Percentiles rank a stretch among this genome's conserved stretches.
phyloP scores from a whole-genome alignment of 2,329 filamentous ascomycete genomes.

The Lecanoromycetidae sp. region DNA sequence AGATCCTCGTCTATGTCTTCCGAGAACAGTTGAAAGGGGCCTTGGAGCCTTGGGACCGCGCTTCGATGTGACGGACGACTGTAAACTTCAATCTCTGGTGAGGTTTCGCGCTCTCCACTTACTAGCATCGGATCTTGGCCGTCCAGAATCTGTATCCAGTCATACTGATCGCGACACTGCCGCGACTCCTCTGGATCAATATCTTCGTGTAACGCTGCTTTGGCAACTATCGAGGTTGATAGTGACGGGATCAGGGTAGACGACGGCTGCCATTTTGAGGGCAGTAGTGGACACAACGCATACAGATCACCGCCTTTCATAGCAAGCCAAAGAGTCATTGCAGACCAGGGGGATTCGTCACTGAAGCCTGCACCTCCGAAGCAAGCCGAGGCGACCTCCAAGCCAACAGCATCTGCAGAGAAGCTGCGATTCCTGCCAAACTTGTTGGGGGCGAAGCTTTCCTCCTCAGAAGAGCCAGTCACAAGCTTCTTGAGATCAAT shows the following conservation, averaged over 20 bases:
- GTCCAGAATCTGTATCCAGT: constrained; percentile 47
- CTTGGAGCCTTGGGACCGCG: constrained; percentile 48
- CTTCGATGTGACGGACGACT: constrained; percentile 42
- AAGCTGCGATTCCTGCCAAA: constrained; percentile 68
- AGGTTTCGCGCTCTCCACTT: constrained; percentile 27
- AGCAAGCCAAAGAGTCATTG: constrained; percentile 95
- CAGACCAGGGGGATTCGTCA: constrained; percentile 57
- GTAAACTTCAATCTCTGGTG: constrained; percentile 41
- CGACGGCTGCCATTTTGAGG: constrained; percentile 70
- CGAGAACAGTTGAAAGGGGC: constrained; percentile 45
- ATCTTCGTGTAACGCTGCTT: constrained; percentile 37
- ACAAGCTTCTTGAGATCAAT: constrained; percentile 82
- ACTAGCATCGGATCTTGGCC: constrained; percentile 38
- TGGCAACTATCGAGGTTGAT: constrained; percentile 69
- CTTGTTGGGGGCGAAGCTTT: constrained; percentile 68
- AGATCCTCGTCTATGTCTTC: constrained; percentile 37
- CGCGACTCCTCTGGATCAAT: constrained; percentile 35
- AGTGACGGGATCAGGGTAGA: constrained; percentile 68
- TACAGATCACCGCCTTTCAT: constrained; percentile 92
- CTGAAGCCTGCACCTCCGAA: constrained; percentile 61
- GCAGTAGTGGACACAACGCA: constrained; percentile 79
- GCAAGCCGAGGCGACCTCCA: constrained; percentile 82
- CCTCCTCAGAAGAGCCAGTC: constrained; percentile 67
- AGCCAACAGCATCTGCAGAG: constrained; percentile 79
- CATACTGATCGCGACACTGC: constrained; percentile 42